A percentile compares a stretch with the other conserved stretches of the same genome.
Conservation (phyloP, 805 yeast species). For the Tetrapisispora arboricola region DNA sequence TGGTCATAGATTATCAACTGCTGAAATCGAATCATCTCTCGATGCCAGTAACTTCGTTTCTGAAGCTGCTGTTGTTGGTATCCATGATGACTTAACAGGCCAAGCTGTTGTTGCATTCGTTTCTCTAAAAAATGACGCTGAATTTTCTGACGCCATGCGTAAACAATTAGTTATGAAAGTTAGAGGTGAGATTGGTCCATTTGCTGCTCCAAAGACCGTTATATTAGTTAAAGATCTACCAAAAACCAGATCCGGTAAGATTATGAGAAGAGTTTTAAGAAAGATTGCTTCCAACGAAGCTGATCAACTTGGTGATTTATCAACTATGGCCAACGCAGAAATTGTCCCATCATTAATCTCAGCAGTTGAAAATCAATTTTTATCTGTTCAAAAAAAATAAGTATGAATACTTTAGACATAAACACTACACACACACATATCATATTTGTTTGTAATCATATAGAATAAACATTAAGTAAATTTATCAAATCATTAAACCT, state of each 20-base stretch:
- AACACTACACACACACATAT: neutral
- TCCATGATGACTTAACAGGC: constrained; percentile 90
- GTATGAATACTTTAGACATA: neutral
- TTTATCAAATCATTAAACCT: neutral
- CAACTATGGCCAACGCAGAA: constrained; percentile 79
- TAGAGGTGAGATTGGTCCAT: constrained; percentile 47
- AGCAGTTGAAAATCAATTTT: constrained; percentile 43
- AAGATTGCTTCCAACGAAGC: constrained; percentile 88
- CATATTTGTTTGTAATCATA: neutral
- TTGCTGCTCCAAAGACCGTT: constrained; percentile 89
- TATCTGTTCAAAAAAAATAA: constrained; percentile 28
- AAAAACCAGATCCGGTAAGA: constrained; percentile 97
- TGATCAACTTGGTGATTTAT: constrained; percentile 83
- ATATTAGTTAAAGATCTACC: constrained; percentile 85
- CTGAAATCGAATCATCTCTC: constrained; percentile 92
- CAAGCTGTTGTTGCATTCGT: constrained; percentile 97
- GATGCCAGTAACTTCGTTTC: constrained; percentile 70
- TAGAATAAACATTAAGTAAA: neutral
- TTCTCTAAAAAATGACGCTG: constrained; percentile 48
- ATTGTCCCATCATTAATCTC: constrained; percentile 68
- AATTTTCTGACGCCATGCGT: constrained; percentile 34
- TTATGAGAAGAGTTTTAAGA: constrained; percentile 94
- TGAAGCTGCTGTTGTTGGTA: constrained; percentile 96
- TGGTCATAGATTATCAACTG: constrained; percentile 96
- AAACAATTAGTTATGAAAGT: constrained; percentile 68